Percentiles rank a stretch among this genome's conserved stretches.
These are phyloP conservation scores for Verticillium alfalfae DNA, from an alignment of 2,329 filamentous ascomycete species.

Conservation along the genomic window DNA sequence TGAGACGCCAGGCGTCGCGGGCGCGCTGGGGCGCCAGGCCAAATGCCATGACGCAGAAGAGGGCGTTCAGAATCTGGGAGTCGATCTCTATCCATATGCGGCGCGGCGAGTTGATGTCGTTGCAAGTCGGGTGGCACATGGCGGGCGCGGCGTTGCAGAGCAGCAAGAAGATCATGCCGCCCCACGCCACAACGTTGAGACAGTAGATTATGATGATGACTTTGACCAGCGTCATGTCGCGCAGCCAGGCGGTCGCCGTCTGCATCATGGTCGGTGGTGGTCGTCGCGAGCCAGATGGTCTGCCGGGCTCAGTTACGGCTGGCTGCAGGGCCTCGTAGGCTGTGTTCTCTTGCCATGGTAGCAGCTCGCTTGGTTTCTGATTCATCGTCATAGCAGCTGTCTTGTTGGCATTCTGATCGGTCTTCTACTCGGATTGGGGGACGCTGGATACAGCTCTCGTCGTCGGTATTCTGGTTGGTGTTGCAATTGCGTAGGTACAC, in stretches of 20 bases:
- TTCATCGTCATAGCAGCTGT: not conserved
- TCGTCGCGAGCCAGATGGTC: not conserved
- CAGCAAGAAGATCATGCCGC: constrained; percentile 83
- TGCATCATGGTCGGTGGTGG: not conserved
- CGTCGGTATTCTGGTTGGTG: not conserved
- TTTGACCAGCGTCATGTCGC: not conserved
- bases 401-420: not conserved
- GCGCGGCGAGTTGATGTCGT: constrained; percentile 70
- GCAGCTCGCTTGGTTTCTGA: not conserved
- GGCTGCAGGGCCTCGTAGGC: not conserved
- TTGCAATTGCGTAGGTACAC: not conserved
- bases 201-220: constrained; percentile 72
- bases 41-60: constrained; percentile 85
- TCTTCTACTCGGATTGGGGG: not conserved
- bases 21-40: constrained; percentile 82
- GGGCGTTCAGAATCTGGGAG: constrained; percentile 74
- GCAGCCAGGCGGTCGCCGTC: not conserved
- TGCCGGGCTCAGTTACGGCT: not conserved
- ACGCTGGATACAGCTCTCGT: not conserved
- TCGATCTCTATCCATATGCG: constrained; percentile 81
- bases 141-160: constrained; percentile 69
- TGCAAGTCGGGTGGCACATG: constrained; percentile 67
- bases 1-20: constrained; percentile 69
- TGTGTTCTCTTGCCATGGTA: not conserved
- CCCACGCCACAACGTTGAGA: constrained; percentile 82